Evolutionary conservation across 768 basidiomycete species (phyloP), one percentile per base, ranked within the genome.

Genomic region (Boletellus emodensis): DNA sequence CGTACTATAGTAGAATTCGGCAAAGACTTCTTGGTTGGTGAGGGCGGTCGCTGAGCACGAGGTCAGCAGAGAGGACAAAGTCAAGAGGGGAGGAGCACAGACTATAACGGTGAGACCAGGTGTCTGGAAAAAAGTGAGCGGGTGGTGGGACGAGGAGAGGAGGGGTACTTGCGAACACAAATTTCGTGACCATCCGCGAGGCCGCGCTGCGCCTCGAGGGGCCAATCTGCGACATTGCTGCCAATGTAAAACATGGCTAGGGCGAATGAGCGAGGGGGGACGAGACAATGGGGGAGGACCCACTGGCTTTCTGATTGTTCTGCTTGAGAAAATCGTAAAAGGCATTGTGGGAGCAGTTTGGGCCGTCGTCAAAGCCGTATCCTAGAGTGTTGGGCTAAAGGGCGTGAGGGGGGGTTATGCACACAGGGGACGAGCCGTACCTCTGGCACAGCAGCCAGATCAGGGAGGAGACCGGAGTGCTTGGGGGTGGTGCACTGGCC

Each of bases 1-100:
- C 80, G 33, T 55, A 79, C 81, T 82, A 68, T 88, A 92, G 52
- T 84, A 89, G 15, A 92, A 72, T 65, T 91, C 88, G 4, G 87
- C 87, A 50, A 90, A 87, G 4, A 81, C 84, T 53, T 84, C 70
- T 56, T 80, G 71, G 61, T 82, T 90, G 9, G 75, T 66, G 37
- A 85, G 71, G 2, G 79, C 60, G 0, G 85, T 85, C 79, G 77
- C 81, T 82, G 49, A 2, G 44, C 6, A 11, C 13, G 28, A 41
- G 30, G 34, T 49, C 22, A 55, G 42, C 15, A 34, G 18, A n/a
- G 1, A 11, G 11, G 6, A 22, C 44, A 1, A 5, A 15, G 1
- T 0, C 18, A 12, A 8, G 37, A 1, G n/a, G n/a, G n/a, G 18
- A 18, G 6, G 10, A 42, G 7, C 0, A 60, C 77, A 49, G 54